phyloP scores from a whole-genome alignment of 805 yeast genomes.

The Lipomyces orientalis region DNA sequence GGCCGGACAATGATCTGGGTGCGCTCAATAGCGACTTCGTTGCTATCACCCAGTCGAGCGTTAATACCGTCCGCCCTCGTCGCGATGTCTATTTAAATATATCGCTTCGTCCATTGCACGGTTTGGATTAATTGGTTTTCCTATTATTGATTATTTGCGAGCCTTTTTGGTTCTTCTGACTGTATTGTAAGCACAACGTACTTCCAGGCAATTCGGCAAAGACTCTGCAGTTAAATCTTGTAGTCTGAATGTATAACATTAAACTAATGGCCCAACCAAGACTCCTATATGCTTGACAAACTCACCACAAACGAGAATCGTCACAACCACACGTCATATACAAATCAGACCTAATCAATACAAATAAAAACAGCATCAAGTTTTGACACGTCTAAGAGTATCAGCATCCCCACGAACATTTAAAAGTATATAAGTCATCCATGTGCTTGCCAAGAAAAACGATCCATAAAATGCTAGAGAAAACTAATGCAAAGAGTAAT shows the following conservation, averaged over 20 bases:
- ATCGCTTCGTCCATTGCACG: too few relatives aligned
- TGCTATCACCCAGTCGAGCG: too few relatives aligned
- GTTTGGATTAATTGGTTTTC: too few relatives aligned
- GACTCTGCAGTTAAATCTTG: background rate
- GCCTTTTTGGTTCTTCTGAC: too few relatives aligned
- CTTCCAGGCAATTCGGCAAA: too few relatives aligned
- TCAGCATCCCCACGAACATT: background rate
- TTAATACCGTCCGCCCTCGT: too few relatives aligned
- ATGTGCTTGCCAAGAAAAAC: background rate
- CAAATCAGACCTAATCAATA: background rate
- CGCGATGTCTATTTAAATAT: too few relatives aligned
- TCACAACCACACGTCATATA: background rate
- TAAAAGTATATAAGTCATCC: background rate
- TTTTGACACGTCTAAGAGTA: background rate
- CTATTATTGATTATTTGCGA: too few relatives aligned
- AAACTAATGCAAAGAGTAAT: background rate
- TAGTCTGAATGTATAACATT: background rate
- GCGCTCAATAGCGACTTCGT: too few relatives aligned
- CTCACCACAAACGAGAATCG: background rate
- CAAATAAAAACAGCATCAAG: background rate
- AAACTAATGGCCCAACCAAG: background rate
- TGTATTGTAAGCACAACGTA: too few relatives aligned
- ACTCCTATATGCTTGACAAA: slow-evolving; percentile 3
- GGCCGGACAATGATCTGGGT: too few relatives aligned
- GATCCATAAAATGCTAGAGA: background rate